Evolutionary conservation across 1,284 basidiomycete species (phyloP).

Genomic region (Sporisorium scitamineum): DNA sequence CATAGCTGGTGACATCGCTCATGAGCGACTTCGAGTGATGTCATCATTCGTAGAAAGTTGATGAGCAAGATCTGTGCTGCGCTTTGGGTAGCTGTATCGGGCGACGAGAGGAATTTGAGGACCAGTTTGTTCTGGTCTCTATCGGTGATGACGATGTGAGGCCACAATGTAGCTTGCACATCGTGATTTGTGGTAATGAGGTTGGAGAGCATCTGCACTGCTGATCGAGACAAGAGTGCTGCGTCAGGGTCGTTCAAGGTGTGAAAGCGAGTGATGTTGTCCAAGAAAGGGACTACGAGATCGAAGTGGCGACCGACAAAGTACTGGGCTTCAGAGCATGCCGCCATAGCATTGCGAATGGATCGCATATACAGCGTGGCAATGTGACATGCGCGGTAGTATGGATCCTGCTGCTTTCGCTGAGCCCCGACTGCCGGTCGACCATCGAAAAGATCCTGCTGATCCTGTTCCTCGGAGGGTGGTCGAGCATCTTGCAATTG

Average conservation of each 20-base stretch:
- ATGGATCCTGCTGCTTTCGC: constrained; percentile 5
- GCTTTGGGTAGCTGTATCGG: constrained; percentile 37
- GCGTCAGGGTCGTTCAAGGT: constrained; percentile 36
- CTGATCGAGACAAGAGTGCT: constrained; percentile 25
- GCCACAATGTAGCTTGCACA: constrained; percentile 35
- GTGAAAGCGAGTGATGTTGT: constrained; percentile 34
- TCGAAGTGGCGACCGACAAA: constrained; percentile 13
- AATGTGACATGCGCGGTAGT: constrained; percentile 14
- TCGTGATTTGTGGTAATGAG: constrained; percentile 37
- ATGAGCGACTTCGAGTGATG: not conserved
- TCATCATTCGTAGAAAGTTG: constrained; percentile 25
- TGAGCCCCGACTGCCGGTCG: not conserved
- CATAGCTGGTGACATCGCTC: constrained; percentile 29
- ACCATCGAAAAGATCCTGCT: not conserved
- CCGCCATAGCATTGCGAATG: constrained; percentile 34
- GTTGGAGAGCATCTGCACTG: constrained; percentile 49
- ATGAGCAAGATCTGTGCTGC: constrained; percentile 45
- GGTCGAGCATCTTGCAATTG: constrained; percentile 14
- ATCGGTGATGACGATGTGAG: constrained; percentile 19
- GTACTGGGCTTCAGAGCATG: constrained; percentile 23
- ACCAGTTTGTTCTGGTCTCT: constrained; percentile 19
- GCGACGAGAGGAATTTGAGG: constrained; percentile 38
- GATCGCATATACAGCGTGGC: constrained; percentile 18
- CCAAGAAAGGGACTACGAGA: constrained; percentile 20
- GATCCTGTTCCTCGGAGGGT: not conserved